Conservation (phyloP, 2,329 filamentous ascomycete species). For the Xylariaceae sp. region DNA sequence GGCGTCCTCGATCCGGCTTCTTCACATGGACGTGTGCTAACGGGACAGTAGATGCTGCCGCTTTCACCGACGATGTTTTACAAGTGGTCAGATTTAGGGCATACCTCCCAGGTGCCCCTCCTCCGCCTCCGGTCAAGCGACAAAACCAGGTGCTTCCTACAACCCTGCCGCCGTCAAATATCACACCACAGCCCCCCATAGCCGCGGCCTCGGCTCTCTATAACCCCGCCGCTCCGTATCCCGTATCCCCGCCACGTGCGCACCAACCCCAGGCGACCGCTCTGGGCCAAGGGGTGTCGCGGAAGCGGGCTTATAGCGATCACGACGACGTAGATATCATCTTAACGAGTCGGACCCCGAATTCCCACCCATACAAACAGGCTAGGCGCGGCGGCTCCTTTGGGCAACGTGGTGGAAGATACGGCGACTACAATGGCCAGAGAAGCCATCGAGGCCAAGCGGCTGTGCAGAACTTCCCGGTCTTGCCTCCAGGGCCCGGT, state of each 20-base stretch:
- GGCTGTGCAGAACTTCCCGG: not conserved
- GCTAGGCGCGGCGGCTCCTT: constrained; percentile 46
- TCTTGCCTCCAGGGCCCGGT: constrained; percentile 5
- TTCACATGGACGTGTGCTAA: constrained; percentile 8
- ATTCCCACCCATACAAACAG: constrained; percentile 51
- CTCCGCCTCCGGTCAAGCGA: constrained; percentile 24
- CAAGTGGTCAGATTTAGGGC: constrained; percentile 56
- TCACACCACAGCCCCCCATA: constrained; percentile 16
- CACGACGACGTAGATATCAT: constrained; percentile 35
- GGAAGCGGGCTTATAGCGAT: constrained; percentile 54
- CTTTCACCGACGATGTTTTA: constrained; percentile 69
- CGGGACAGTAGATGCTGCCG: constrained; percentile 41
- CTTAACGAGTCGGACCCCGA: constrained; percentile 20
- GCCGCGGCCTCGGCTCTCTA: constrained; percentile 11
- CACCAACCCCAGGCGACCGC: constrained; percentile 9
- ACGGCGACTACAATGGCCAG: constrained; percentile 29
- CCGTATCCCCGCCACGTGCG: constrained; percentile 2
- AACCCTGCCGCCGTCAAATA: constrained; percentile 11
- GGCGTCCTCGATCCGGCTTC: too few relatives aligned
- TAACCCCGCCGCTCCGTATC: constrained; percentile 14
- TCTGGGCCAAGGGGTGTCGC: constrained; percentile 26
- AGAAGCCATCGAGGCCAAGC: constrained; percentile 24
- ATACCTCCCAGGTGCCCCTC: constrained; percentile 51
- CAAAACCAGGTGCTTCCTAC: constrained; percentile 10
- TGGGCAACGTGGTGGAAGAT: constrained; percentile 31